phyloP scores from a whole-genome alignment of 441 rosid genomes.

The Gossypium aridum region DNA sequence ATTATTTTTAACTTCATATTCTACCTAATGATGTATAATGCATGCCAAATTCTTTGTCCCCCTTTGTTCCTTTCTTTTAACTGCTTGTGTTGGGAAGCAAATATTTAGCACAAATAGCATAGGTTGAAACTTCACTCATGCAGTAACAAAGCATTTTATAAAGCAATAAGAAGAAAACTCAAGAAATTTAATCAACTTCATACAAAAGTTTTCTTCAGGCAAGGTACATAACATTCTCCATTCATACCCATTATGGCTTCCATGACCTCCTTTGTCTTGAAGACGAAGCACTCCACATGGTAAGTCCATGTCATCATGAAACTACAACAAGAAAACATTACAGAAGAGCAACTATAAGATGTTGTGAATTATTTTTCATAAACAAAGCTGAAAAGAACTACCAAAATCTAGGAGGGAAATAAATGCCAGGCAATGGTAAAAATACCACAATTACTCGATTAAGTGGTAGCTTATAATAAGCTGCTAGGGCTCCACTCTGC shows the following conservation, averaged over 20 bases:
- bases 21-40: not conserved
- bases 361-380: not conserved
- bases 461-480: conserved; percentile 85
- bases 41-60: not conserved
- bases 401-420: not conserved
- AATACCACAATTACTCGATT: conserved; percentile 78
- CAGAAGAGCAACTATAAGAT: not conserved
- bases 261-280: conserved; percentile 78
- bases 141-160: not conserved
- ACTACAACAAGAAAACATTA: conserved; percentile 27
- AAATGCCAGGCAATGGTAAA: conserved; percentile 11
- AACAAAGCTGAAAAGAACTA: not conserved
- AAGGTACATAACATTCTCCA: not conserved
- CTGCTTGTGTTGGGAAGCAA: not conserved
- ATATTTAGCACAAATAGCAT: not conserved
- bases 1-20: not conserved
- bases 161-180: not conserved
- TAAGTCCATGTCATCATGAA: conserved; percentile 77
- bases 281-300: conserved; percentile 93
- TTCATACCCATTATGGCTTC: conserved; percentile 74
- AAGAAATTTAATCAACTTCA: not conserved
- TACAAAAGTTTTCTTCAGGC: not conserved
- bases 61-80: conserved; percentile 1
- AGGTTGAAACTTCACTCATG: not conserved
- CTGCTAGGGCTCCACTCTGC: conserved; percentile 86